Evolutionary conservation across 164 flowering plant species (phyloP), one percentile per base, ranked within the genome.

Genomic region (Platanus orientalis): DNA sequence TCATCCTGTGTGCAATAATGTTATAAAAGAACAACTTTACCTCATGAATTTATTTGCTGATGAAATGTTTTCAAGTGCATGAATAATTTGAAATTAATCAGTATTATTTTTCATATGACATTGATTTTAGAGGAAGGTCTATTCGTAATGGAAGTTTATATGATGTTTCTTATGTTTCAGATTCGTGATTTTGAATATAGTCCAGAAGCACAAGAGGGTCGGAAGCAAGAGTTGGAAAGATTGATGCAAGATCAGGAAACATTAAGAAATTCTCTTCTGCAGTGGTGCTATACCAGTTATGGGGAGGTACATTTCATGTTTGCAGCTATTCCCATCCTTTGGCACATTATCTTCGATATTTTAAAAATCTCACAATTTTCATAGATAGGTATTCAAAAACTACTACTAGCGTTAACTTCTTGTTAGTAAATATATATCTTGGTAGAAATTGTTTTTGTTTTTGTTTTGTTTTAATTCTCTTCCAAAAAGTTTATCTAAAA

Each of bases 201-300:
- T 77, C 67, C 95, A 34, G 96, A 94, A 77, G 83, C 93, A 47
- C 96, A 90, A 74, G 96, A 91, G 58, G 82, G 64, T 56, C 64
- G 87, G 54, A 89, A 89, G 67, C 78, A 73, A 72, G 96, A 94
- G 75, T 61, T 94, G 48, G 93, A 91, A 63, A 88, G 74, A 69
- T 59, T 94, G 81, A 66, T 81, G 65, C 86, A 69, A 59, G 97
- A 91, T 71, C 99, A 94, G 75, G 99, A 88, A 54, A 70, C 76
- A 45, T 58, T 91, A 67, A 86, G 88, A 81, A 84, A 80, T 69
- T 82, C 92, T 60, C 87, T 94, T 61, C 66, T 94, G 72, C 97
- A 91, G 57, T 91, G 99, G 99, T 94, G 94, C 79, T 91, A 88
- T 58, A 69, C 89, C 62, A 89, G 96, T 78, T 94, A 94, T 66